These are phyloP conservation scores for Micractinium sp. DNA, from an alignment of 139 green algal genomes.

Conservation along the genomic window DNA sequence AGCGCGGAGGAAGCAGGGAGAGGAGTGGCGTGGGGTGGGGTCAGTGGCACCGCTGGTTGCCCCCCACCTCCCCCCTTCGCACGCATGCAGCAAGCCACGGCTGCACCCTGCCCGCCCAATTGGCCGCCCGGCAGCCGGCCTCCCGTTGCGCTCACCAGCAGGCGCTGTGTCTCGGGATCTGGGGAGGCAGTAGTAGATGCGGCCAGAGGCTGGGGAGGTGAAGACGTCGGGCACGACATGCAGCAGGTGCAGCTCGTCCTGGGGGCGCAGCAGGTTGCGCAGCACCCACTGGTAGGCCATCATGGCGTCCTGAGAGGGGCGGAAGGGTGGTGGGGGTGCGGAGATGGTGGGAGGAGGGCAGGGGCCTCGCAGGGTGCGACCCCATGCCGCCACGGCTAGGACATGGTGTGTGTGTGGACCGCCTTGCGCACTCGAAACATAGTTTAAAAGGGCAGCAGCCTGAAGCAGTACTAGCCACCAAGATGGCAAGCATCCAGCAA, in stretches of 20 bases:
- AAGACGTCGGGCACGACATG: slow-evolving; percentile 40
- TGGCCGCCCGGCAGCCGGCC: no score
- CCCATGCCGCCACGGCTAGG: no score
- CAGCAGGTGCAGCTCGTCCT: slow-evolving; percentile 43
- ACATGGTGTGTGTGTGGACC: no score
- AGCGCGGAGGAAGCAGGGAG: neutral
- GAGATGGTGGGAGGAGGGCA: no score
- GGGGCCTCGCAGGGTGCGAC: no score
- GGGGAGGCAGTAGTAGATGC: slow-evolving; percentile 30
- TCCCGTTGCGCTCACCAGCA: slow-evolving; percentile 1
- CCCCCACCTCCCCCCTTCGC: neutral
- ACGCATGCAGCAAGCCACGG: neutral
- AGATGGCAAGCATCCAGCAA: no score
- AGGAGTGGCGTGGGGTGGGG: neutral
- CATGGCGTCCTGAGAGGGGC: neutral
- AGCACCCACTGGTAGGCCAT: slow-evolving; percentile 25
- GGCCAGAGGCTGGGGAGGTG: neutral
- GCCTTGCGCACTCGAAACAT: no score
- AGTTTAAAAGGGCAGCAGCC: no score
- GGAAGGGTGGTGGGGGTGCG: no score
- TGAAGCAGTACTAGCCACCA: no score
- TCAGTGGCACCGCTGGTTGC: neutral
- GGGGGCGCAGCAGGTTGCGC: slow-evolving; percentile 10
- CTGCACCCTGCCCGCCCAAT: neutral
- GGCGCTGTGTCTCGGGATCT: slow-evolving; percentile 1